Base-by-base conservation (phyloP, 129 eudicot species). In the Escallonia rubra region DNA sequence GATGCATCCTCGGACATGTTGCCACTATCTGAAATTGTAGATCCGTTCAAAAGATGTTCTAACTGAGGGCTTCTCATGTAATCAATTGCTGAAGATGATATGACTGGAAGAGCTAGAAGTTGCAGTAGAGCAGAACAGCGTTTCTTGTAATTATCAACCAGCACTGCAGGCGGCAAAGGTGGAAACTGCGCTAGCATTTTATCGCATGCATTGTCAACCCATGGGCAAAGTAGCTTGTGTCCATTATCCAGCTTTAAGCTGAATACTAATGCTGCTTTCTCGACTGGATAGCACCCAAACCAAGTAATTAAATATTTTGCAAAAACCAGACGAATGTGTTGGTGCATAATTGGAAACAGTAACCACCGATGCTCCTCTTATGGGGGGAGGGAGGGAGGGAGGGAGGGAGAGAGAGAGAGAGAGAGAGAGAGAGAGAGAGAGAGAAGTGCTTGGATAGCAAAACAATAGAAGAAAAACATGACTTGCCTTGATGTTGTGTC, bases 171-270 rank as follows among this genome's bases (percentile, higher is more conserved):
- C 50, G 92, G 73, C 14, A 63, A 64, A 65, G 89, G 85, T 63
- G 96, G 96, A 72, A 94, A 94, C 80, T 82, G 82, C 57, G 89
- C 90, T 58, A 94, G 79, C 58, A 65, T 79, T 72, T 94, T 94
- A 52, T 82, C 87, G 60, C 99, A 94, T 16, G 83, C 68, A 76
- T 89, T 87, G 78, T 94, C 91, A 72, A 83, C 81, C 99, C 99
- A 94, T 2, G 99, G 97, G 72, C 99, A 94, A 43, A 74, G 82
- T 72, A 79, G 71, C 69, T 94, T 90, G 78, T 94, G 99, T 58
- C 96, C 99, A 59, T 52, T 82, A 75, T 90, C 90, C 72, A 94
- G 80, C 90, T 94, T 94, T 80, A 94, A 79, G 80, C 99, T 94
- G 78, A 87, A 89, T 16, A 94, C 99, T 7, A 75, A 47, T 47